Base-by-base conservation (phyloP, 2,329 filamentous ascomycete genomes). In the Furcasterigmium furcatum region DNA sequence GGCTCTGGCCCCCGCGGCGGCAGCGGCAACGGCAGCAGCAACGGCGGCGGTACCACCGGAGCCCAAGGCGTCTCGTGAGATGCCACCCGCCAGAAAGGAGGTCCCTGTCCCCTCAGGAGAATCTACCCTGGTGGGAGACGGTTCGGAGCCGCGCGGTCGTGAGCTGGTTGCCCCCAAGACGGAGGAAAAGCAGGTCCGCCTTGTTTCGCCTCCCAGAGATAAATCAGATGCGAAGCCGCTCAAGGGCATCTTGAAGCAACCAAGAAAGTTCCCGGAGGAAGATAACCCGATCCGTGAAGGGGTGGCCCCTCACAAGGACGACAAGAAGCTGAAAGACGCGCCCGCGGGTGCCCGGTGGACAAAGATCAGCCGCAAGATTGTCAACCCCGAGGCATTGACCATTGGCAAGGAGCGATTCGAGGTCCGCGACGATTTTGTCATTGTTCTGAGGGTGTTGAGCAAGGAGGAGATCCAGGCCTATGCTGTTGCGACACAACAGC, bases 291-390 rank as follows among this genome's bases (percentile, higher is more conserved):
- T 95, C 29, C 81, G 91, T 18, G 92, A 96, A 63, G 92, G 91
- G 14, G 92, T 96, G 7, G 91, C 91, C 2, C 91, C 91, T n/a
- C 80, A 95, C 60, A 96, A 95, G 67, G 90, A 95, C 60, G 84
- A 88, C 41, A 84, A 86, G 64, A 84, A 83, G 60, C 46, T 74
- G 38, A 82, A 79, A 57, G 85, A 88, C 32, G 88, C 90, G 25
- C 87, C 87, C 1, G 68, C 84, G 0, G 88, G 87, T 46, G 91
- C 91, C 27, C 81, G 90, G 45, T 96, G 91, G 91, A 96, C 91
- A 39, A 95, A 94, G 70, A 91, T 97, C 60, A 88, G 87, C 61
- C 83, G 91, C 46, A 84, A 86, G 54, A 78, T 95, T 45, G 91
- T 97, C 57, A 96, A 95, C 55, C 91, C 91, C 0, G 87, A 92